A percentile compares a stretch with the other conserved stretches of the same genome.
Evolutionary conservation across 164 flowering plant species (phyloP).

Genomic region (Nymphaea thermarum): DNA sequence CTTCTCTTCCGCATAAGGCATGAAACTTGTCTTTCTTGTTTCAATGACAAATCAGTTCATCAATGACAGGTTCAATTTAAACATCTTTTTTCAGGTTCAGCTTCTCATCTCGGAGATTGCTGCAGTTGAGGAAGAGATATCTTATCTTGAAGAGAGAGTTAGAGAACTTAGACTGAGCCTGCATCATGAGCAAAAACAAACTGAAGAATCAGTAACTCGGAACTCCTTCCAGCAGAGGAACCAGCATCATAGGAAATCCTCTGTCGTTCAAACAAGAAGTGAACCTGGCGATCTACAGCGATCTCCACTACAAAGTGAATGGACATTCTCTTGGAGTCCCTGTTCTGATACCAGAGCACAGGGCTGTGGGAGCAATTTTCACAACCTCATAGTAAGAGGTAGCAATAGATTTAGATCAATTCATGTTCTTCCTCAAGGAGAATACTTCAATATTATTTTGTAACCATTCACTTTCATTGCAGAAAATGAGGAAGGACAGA

Average conservation of each 20-base stretch:
- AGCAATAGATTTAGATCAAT: no score
- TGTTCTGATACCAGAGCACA: constrained; percentile 6
- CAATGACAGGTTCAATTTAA: neutral
- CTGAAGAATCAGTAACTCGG: constrained; percentile 3
- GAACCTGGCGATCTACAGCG: constrained; percentile 3
- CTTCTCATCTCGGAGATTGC: constrained; percentile 48
- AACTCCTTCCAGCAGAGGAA: constrained; percentile 9
- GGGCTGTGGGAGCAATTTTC: constrained; percentile 19
- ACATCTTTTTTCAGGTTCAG: constrained; percentile 28
- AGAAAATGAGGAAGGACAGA: neutral
- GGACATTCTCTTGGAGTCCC: no score
- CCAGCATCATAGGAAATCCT: constrained; percentile 9
- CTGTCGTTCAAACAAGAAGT: constrained; percentile 2
- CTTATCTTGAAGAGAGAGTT: constrained; percentile 42
- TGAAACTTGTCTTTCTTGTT: neutral
- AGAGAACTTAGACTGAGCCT: constrained; percentile 34
- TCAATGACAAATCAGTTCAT: neutral
- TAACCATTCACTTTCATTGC: neutral
- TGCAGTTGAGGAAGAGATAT: constrained; percentile 63
- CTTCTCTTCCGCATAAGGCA: neutral
- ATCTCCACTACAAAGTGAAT: constrained; percentile 3
- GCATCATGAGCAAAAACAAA: constrained; percentile 33
- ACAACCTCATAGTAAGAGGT: constrained; percentile 26
- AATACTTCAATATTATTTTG: no score
- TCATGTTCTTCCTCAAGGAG: neutral